A percentile compares a stretch with the other conserved stretches of the same genome.
Evolutionary conservation across 306 rosid species (phyloP).

Genomic region (Fragaria ananassa): DNA sequence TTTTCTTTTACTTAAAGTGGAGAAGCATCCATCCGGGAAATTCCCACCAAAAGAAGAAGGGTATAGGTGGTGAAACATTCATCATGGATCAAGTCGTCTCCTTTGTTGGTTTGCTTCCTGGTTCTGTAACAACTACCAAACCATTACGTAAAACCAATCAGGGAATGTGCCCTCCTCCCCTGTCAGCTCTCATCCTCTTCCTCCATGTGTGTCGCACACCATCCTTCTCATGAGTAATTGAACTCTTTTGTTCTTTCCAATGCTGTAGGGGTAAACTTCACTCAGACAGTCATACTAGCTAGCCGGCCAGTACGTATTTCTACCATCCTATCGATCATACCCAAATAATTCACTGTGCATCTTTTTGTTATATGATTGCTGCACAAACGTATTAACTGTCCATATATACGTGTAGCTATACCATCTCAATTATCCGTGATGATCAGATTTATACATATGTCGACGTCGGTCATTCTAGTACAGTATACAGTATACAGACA

Average conservation of each 20-base stretch:
- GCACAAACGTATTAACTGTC: neutral
- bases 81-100: conserved; percentile 24
- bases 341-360: neutral
- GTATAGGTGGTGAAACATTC: conserved; percentile 1
- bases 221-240: neutral
- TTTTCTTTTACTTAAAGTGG: neutral
- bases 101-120: conserved; percentile 21
- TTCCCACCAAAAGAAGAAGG: neutral
- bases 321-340: neutral
- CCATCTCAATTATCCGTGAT: neutral
- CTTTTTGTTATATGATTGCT: neutral
- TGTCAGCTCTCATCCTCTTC: conserved; percentile 26
- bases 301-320: neutral
- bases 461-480: no score
- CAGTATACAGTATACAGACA: no score
- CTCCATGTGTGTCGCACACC: conserved; percentile 1
- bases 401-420: neutral
- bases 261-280: conserved; percentile 1
- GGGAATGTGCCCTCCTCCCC: conserved; percentile 33
- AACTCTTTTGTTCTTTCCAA: neutral
- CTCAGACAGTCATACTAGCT: neutral
- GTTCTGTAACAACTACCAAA: neutral
- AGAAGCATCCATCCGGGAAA: neutral
- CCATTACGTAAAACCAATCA: conserved; percentile 24
- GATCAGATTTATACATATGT: no score